Conservation (phyloP, 208 protist genomes). For the Leishmania braziliensis region DNA sequence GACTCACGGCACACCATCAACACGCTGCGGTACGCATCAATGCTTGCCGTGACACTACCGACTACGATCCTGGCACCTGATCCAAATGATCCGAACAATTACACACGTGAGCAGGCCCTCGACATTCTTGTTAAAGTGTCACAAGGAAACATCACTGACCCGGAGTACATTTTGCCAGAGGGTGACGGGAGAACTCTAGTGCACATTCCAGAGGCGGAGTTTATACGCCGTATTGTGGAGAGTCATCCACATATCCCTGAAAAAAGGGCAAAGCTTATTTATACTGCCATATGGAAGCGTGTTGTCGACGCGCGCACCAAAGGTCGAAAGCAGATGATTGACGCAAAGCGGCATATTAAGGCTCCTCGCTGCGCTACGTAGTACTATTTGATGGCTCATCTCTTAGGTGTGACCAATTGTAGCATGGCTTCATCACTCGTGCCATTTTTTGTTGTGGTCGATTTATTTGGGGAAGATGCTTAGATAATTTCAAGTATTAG, state of each 20-base stretch:
- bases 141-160: constrained; percentile 57
- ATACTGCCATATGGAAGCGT: constrained; percentile 85
- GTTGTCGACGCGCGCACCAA: constrained; percentile 89
- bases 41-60: constrained; percentile 77
- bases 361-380: constrained; percentile 73
- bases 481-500: constrained; percentile 7
- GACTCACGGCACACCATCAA: constrained; percentile 90
- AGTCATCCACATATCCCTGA: constrained; percentile 74
- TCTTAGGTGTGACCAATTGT: not conserved
- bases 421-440: not conserved
- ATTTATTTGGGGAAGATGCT: constrained; percentile 4
- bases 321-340: constrained; percentile 85
- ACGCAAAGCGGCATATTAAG: constrained; percentile 60
- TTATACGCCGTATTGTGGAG: constrained; percentile 75
- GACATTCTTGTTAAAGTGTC: constrained; percentile 71
- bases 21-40: constrained; percentile 87
- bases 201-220: constrained; percentile 89
- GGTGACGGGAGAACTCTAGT: constrained; percentile 88
- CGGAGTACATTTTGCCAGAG: constrained; percentile 81
- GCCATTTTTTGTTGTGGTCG: not conserved
- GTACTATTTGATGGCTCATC: not conserved
- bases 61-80: constrained; percentile 72
- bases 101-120: constrained; percentile 73
- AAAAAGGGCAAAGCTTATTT: constrained; percentile 89
- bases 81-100: constrained; percentile 85